These are phyloP conservation scores for Austroboletus olivaceoglutinosus DNA, from an alignment of 1,284 basidiomycete species.

Conservation along the genomic window DNA sequence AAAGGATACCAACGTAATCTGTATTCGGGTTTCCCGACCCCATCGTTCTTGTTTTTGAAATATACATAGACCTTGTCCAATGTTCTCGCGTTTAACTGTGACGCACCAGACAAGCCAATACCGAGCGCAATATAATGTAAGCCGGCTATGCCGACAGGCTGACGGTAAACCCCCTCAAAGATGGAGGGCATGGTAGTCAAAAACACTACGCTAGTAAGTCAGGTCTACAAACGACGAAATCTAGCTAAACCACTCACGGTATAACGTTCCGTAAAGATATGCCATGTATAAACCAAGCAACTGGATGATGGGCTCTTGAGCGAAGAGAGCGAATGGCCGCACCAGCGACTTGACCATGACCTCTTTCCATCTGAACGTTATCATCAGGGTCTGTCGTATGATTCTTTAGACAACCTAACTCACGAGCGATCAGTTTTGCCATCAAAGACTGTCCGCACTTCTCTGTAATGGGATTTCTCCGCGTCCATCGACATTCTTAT, in stretches of 20 bases:
- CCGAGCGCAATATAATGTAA: constrained; percentile 57
- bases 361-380: constrained; percentile 34
- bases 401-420: constrained; percentile 15
- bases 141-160: constrained; percentile 55
- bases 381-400: not conserved
- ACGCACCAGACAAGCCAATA: constrained; percentile 40
- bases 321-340: constrained; percentile 49
- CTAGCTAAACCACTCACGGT: constrained; percentile 40
- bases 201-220: constrained; percentile 42
- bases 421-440: constrained; percentile 42
- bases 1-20: constrained; percentile 30
- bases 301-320: constrained; percentile 48
- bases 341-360: constrained; percentile 39
- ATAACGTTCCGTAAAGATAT: constrained; percentile 52
- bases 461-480: constrained; percentile 40
- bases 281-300: constrained; percentile 49
- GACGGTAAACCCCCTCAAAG: constrained; percentile 50
- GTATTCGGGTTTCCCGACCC: constrained; percentile 49
- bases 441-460: constrained; percentile 48
- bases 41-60: constrained; percentile 42
- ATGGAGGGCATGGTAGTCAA: constrained; percentile 66
- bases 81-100: constrained; percentile 49
- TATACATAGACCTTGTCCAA: constrained; percentile 49
- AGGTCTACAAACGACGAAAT: not conserved
- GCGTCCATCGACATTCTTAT: constrained; percentile 46